Evolutionary conservation across 768 basidiomycete genomes (phyloP).

Genomic region (Sporobolomyces phaffii): DNA sequence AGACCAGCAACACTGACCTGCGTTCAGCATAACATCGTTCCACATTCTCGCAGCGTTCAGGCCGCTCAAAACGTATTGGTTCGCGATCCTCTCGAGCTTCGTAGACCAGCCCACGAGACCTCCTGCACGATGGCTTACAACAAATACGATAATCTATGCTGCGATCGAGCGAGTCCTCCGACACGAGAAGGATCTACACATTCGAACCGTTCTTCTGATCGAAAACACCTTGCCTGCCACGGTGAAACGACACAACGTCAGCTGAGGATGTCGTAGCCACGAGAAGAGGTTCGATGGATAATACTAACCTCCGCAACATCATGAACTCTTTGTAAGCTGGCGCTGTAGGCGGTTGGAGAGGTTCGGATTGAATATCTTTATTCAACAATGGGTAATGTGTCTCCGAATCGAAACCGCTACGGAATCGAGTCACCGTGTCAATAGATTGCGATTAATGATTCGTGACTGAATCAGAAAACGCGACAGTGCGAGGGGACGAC

Average conservation of each 20-base stretch:
- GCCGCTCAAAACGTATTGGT: too few relatives aligned
- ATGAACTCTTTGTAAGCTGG: constrained; percentile 40
- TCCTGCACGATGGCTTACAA: too few relatives aligned
- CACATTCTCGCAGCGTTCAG: too few relatives aligned
- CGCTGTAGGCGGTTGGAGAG: constrained; percentile 37
- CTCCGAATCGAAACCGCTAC: constrained; percentile 42
- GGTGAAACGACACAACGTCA: background rate
- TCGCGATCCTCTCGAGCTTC: too few relatives aligned
- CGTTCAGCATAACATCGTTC: too few relatives aligned
- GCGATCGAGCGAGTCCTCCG: too few relatives aligned
- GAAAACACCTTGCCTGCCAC: constrained; percentile 6
- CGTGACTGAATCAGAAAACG: background rate
- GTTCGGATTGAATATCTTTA: constrained; percentile 13
- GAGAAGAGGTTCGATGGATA: background rate
- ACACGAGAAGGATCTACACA: too few relatives aligned
- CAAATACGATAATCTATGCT: too few relatives aligned
- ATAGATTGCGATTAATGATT: background rate
- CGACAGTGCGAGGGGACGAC: background rate
- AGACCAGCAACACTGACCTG: too few relatives aligned
- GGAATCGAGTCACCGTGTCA: background rate
- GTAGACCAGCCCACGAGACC: too few relatives aligned
- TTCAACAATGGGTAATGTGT: constrained; percentile 36
- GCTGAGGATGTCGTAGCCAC: background rate
- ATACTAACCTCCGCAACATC: constrained; percentile 21
- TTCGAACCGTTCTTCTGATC: constrained; percentile 4